Percentiles rank a stretch among this genome's conserved stretches.
Conservation (phyloP, 768 basidiomycete genomes). For the Lyophyllum decastes region DNA sequence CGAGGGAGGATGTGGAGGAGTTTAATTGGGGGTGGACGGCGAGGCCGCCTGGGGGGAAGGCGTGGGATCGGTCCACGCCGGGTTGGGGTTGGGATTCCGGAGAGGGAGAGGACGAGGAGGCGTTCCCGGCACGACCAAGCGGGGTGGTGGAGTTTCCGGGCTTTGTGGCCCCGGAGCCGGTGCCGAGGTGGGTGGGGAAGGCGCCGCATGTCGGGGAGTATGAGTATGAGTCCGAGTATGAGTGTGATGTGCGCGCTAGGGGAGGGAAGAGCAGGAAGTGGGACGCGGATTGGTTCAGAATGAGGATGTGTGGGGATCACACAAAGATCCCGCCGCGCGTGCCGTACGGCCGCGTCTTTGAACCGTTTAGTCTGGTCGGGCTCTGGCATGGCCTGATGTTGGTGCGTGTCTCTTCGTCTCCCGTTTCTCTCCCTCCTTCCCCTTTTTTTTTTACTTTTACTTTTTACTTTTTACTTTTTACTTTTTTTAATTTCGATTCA, state of each 20-base stretch:
- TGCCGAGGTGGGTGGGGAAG: slow-evolving; percentile 16
- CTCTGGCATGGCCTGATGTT: slow-evolving; percentile 61
- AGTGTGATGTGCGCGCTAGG: neutral
- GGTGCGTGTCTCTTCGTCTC: slow-evolving; percentile 34
- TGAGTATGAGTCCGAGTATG: too few relatives aligned
- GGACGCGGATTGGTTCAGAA: slow-evolving; percentile 57
- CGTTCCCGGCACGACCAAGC: slow-evolving; percentile 3
- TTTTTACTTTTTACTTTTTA: too few relatives aligned
- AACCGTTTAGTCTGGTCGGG: slow-evolving; percentile 48
- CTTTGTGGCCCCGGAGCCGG: neutral
- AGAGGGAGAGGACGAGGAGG: neutral
- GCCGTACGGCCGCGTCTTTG: slow-evolving; percentile 31
- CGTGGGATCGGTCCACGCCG: neutral
- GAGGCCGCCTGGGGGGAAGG: slow-evolving; percentile 23
- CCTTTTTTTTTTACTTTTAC: too few relatives aligned
- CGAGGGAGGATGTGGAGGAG: slow-evolving; percentile 61
- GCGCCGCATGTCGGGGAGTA: slow-evolving; percentile 14
- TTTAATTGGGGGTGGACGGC: slow-evolving; percentile 45
- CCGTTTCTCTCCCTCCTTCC: neutral
- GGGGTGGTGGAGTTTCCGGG: neutral
- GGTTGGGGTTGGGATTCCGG: neutral
- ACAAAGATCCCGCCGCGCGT: slow-evolving; percentile 5
- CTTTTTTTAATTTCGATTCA: too few relatives aligned
- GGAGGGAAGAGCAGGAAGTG: slow-evolving; percentile 34
- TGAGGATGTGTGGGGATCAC: slow-evolving; percentile 39